A percentile compares a stretch with the other conserved stretches of the same genome.
These are phyloP conservation scores for Dictyostelium discoideum DNA, from an alignment of 78 protist genomes.

Conservation along the genomic window dicty_2.7 NC_007091.3:2417501-2418000, in stretches of 20 bases:
- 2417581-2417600: not conserved
- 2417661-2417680: conserved; percentile 55
- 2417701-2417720: conserved; percentile 32
- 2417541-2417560: conserved; percentile 34
- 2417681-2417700: conserved; percentile 23
- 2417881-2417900: conserved; percentile 19
- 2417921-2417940: conserved; percentile 21
- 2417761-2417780: conserved; percentile 52
- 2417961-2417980: conserved; percentile 26
- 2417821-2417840: not conserved
- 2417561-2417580: conserved; percentile 37
- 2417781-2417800: conserved; percentile 25
- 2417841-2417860: not conserved
- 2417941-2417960: conserved; percentile 48
- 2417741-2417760: conserved; percentile 40
- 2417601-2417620: conserved; percentile 16
- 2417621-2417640: conserved; percentile 55
- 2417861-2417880: conserved; percentile 49
- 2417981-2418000: conserved; percentile 52
- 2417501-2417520: not conserved
- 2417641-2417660: conserved; percentile 57
- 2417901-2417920: conserved; percentile 32
- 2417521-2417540: conserved; percentile 14
- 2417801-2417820: conserved; percentile 16
- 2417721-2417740: conserved; percentile 68